Conservation (phyloP, 2,329 filamentous ascomycete species). For the Alternaria ethzedia region DNA sequence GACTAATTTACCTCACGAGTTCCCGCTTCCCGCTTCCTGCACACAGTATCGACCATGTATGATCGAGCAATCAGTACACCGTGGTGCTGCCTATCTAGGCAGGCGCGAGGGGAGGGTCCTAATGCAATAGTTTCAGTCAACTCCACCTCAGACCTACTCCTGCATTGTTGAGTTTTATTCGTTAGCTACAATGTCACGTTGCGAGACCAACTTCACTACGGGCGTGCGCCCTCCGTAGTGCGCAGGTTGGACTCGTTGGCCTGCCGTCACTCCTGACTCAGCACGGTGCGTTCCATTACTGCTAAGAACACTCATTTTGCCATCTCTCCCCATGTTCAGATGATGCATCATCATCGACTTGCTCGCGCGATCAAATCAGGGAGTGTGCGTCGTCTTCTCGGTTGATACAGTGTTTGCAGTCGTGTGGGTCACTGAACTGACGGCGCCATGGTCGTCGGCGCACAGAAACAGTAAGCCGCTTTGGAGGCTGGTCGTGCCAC, state of each 20-base stretch:
- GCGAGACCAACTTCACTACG: not conserved
- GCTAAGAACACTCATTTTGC: too few species aligned
- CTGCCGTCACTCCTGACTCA: not conserved
- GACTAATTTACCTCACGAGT: not conserved
- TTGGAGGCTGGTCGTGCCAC: rapidly evolving
- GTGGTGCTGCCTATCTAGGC: not conserved
- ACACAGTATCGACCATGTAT: not conserved
- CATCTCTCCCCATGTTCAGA: too few species aligned
- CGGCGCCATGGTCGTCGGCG: not conserved
- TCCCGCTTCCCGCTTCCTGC: not conserved
- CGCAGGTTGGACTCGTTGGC: not conserved
- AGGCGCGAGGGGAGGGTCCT: not conserved
- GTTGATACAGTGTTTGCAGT: not conserved
- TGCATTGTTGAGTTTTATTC: not conserved
- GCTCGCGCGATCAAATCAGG: not conserved
- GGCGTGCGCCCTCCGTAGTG: not conserved
- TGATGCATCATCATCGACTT: not conserved
- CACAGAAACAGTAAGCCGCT: not conserved
- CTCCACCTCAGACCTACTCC: not conserved
- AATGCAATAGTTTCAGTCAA: not conserved
- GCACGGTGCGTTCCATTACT: not conserved
- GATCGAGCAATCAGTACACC: not conserved
- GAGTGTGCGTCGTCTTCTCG: not conserved
- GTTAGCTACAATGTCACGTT: not conserved
- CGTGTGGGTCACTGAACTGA: not conserved